A percentile compares a stretch with the other conserved stretches of the same genome.
phyloP scores from a whole-genome alignment of 305 asterid species.

The Fraxinus latifolia region DNA sequence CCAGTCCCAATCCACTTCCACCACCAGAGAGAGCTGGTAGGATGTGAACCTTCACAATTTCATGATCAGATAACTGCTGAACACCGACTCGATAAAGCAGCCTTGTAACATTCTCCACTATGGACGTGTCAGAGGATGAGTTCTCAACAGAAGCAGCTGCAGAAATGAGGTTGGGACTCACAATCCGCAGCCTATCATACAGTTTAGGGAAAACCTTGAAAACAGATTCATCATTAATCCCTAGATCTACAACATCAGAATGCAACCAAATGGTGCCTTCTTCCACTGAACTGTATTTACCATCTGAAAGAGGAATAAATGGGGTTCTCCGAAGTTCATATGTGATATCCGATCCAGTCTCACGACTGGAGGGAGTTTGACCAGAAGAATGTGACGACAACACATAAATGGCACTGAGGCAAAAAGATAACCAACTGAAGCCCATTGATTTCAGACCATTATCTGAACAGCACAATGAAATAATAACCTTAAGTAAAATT shows the following conservation, averaged over 20 bases:
- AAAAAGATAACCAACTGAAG: slow-evolving; percentile 68
- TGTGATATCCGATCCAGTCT: slow-evolving; percentile 50
- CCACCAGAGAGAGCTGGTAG: slow-evolving; percentile 59
- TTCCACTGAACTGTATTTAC: slow-evolving; percentile 62
- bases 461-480: slow-evolving; percentile 56
- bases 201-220: slow-evolving; percentile 57
- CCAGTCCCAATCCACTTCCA: slow-evolving; percentile 33
- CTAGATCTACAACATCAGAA: slow-evolving; percentile 40
- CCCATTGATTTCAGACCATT: slow-evolving; percentile 69
- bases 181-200: slow-evolving; percentile 66
- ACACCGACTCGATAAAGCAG: slow-evolving; percentile 84
- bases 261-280: slow-evolving; percentile 83
- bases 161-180: slow-evolving; percentile 63
- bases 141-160: slow-evolving; percentile 47
- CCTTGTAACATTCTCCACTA: slow-evolving; percentile 52
- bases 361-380: slow-evolving; percentile 34
- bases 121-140: slow-evolving; percentile 38
- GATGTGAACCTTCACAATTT: slow-evolving; percentile 66
- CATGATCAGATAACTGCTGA: slow-evolving; percentile 82
- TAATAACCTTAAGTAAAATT: slow-evolving; percentile 49
- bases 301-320: slow-evolving; percentile 88
- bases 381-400: slow-evolving; percentile 38
- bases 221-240: slow-evolving; percentile 44
- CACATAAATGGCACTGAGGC: slow-evolving; percentile 62
- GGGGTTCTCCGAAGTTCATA: slow-evolving; percentile 52